Evolutionary conservation across 2,329 filamentous ascomycete species (phyloP), one percentile per base, ranked within the genome.

Genomic region (Trichoderma gracile): DNA sequence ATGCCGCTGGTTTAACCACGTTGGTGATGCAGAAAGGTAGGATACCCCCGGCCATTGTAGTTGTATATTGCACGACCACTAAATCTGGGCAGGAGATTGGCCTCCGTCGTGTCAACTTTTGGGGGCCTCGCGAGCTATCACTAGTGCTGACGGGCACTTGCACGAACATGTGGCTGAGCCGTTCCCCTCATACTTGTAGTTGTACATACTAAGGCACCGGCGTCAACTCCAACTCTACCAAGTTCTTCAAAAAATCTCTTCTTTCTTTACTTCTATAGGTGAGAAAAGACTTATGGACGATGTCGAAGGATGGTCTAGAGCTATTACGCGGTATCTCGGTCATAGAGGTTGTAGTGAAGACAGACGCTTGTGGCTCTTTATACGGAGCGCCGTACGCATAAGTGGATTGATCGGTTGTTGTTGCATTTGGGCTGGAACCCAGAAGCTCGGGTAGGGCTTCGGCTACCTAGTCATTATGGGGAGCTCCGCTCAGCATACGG

Each of bases 81-180:
- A 14, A 38, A 14, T 10, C 19, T 25, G 33, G 17, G 19, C 17
- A n/a, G n/a, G 25, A 30, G 10, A 33, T 25, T 59, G 38, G 30
- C 45, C 17, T 42, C 25, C 12, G 17, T 27, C 57, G 57, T 60
- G 57, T 60, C 46, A 56, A 60, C 57, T 52, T 60, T 60, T 50
- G 57, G 57, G 21, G 57, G 21, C 46, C 7, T 33, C 33, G 33
- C 40, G 21, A 38, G 33, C 12, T 40, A 25, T 42, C 57, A 12
- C 46, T 60, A 60, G 57, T 60, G 57, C 57, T 60, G 46, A 60
- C 57, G 7, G 9, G 6, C n/a, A 3, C 46, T 40, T 60, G 45
- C 57, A 43, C 46, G 57, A 60, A 60, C 57, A n/a, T 42, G 57
- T 50, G 57, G 57, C 57, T 60, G 57, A 60, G 57, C 42, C 57